A percentile compares a stretch with the other conserved stretches of the same genome.
Evolutionary conservation across 1,284 basidiomycete genomes (phyloP).

Genomic region (Apiotrichum laibachii): DNA sequence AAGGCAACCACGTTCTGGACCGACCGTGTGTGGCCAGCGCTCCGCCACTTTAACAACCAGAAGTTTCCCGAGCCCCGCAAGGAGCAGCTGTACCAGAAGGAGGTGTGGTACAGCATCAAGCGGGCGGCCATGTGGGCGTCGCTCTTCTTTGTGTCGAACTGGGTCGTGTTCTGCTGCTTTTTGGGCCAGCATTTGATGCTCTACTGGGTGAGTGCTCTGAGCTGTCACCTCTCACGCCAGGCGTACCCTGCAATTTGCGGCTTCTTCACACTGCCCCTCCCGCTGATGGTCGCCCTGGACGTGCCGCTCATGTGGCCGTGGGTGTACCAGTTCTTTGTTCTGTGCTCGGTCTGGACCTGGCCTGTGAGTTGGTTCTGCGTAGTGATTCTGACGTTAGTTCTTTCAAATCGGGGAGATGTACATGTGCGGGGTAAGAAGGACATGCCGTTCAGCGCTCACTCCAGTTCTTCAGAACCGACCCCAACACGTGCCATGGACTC

Average conservation of each 20-base stretch:
- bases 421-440: neutral
- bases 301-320: neutral
- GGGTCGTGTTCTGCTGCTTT: conserved; percentile 23
- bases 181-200: neutral
- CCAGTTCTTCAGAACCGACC: neutral
- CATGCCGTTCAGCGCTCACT: neutral
- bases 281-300: conserved; percentile 35
- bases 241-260: conserved; percentile 36
- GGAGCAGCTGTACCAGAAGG: conserved; percentile 43
- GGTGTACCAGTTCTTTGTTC: neutral
- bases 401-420: neutral
- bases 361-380: neutral
- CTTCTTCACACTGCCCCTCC: conserved; percentile 36
- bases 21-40: conserved; percentile 36
- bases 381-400: neutral
- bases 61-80: conserved; percentile 41
- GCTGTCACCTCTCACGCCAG: conserved; percentile 1
- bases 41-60: conserved; percentile 40
- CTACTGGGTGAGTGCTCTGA: neutral
- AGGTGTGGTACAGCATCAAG: conserved; percentile 42
- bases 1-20: neutral
- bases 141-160: conserved; percentile 38
- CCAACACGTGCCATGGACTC: neutral
- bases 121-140: conserved; percentile 34
- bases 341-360: neutral